Evolutionary conservation across 2,329 filamentous ascomycete genomes (phyloP).

Genomic region (Xylariaceae sp.): DNA sequence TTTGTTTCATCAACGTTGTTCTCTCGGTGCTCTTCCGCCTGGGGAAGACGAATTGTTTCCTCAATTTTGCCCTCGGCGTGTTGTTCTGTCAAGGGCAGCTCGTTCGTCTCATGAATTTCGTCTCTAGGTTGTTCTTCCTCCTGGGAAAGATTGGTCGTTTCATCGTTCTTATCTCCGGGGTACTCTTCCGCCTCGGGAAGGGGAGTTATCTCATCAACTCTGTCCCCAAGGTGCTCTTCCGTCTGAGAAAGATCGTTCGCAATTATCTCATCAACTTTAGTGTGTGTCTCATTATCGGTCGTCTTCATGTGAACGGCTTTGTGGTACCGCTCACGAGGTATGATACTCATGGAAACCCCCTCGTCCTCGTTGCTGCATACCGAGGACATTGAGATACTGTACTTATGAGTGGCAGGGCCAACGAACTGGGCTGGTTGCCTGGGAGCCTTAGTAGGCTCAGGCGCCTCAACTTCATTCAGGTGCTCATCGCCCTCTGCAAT

Average conservation of each 20-base stretch:
- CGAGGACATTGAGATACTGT: constrained; percentile 8
- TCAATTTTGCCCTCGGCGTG: background rate
- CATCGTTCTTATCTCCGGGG: background rate
- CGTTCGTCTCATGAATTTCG: background rate
- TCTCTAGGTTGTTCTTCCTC: too few species aligned
- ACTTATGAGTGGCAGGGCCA: constrained; percentile 15
- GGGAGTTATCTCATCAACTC: background rate
- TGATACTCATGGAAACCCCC: constrained; percentile 26
- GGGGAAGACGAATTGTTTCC: background rate
- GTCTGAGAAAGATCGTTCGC: background rate
- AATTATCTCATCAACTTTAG: background rate
- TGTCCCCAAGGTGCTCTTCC: background rate
- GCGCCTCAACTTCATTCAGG: background rate
- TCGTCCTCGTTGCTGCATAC: constrained; percentile 24
- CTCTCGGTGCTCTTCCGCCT: background rate
- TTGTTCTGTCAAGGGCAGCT: background rate
- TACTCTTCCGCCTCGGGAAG: background rate
- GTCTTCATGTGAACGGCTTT: background rate
- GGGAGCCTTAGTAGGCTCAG: background rate
- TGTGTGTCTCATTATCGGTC: constrained; percentile 1
- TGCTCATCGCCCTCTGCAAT: constrained; percentile 27
- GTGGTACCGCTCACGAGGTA: background rate
- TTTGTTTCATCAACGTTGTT: background rate
- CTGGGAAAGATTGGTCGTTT: background rate
- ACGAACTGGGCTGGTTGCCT: constrained; percentile 14